Conservation (phyloP, 306 rosid genomes). For the Medicago arabica region DNA sequence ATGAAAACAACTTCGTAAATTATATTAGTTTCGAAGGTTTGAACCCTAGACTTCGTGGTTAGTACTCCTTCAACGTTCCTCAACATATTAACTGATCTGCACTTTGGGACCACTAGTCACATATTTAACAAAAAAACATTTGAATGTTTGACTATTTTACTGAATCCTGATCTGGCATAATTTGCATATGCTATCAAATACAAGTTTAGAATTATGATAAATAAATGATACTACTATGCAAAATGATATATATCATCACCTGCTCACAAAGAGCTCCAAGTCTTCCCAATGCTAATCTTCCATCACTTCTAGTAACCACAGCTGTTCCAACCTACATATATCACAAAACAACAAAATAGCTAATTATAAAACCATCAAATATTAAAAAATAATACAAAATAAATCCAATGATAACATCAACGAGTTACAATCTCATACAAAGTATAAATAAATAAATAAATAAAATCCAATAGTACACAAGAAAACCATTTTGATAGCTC, state of each 20-base stretch:
- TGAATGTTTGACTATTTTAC: conserved; percentile 1
- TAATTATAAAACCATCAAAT: background rate
- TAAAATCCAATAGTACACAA: too few relatives aligned
- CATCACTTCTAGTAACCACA: conserved; percentile 93
- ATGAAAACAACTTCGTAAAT: too few relatives aligned
- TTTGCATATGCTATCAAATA: background rate
- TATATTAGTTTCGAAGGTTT: too few relatives aligned
- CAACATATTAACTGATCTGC: background rate
- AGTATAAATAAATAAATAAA: too few relatives aligned
- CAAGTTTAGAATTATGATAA: background rate
- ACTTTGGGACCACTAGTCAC: background rate
- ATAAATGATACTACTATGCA: too few relatives aligned
- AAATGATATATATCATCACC: conserved; percentile 41
- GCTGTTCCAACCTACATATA: conserved; percentile 94
- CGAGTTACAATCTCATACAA: background rate
- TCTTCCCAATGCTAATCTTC: conserved; percentile 91
- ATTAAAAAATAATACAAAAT: background rate
- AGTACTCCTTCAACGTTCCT: background rate
- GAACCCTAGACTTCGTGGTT: background rate
- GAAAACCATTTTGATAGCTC: background rate
- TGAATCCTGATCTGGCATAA: background rate
- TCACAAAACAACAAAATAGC: background rate
- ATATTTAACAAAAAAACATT: background rate
- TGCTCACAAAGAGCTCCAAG: conserved; percentile 95
- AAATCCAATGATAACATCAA: background rate